phyloP scores from a whole-genome alignment of 2,329 filamentous ascomycete genomes.

The Venturia aucupariae region DNA sequence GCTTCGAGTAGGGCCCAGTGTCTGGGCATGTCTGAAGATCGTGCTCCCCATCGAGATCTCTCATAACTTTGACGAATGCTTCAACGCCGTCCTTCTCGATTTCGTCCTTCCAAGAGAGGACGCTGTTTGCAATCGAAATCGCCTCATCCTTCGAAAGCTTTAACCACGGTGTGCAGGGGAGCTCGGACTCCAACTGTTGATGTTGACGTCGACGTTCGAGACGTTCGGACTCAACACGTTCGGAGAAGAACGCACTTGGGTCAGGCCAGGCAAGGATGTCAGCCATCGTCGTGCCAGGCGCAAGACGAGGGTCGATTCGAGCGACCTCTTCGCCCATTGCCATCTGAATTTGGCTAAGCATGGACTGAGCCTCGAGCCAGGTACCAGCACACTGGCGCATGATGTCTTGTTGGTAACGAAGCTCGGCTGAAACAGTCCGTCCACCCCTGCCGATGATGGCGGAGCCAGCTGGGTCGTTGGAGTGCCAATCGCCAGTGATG shows the following conservation, averaged over 20 bases:
- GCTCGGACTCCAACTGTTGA: no score
- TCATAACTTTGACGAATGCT: background rate
- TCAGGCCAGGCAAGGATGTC: background rate
- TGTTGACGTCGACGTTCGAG: no score
- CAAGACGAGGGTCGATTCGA: background rate
- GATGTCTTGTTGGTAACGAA: background rate
- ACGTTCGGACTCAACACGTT: no score
- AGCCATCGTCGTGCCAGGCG: no score
- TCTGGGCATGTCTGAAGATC: background rate
- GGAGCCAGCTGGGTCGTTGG: conserved; percentile 6
- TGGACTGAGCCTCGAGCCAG: conserved; percentile 2
- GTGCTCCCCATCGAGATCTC: background rate
- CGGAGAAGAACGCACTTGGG: background rate
- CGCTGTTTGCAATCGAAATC: no score
- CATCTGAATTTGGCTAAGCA: background rate
- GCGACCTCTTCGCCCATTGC: background rate
- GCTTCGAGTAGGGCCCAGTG: no score
- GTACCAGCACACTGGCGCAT: background rate
- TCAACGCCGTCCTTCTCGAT: no score
- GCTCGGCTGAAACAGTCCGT: conserved; percentile 2
- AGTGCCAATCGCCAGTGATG: conserved; percentile 4
- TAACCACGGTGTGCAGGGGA: no score
- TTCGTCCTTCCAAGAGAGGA: no score
- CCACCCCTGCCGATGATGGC: background rate
- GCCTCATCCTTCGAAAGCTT: no score